Conservation (phyloP, 305 asterid genomes). For the Fraxinus paxiana region DNA sequence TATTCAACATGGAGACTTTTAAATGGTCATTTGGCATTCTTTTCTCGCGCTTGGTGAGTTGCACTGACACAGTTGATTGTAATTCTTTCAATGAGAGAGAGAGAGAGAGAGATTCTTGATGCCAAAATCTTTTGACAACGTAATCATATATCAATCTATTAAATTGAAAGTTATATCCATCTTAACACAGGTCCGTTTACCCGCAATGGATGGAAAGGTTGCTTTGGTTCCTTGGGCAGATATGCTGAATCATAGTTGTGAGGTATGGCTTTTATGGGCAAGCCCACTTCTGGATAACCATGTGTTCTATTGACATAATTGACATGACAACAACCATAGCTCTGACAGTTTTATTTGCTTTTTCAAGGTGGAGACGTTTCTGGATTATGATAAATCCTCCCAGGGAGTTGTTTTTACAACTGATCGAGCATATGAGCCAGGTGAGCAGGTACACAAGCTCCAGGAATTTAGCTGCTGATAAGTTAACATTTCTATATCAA, state of each 20-base stretch:
- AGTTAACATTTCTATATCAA: constrained; percentile 8
- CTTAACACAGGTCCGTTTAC: constrained; percentile 66
- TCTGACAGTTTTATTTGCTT: constrained; percentile 24
- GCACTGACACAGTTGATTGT: neutral
- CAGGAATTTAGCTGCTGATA: constrained; percentile 14
- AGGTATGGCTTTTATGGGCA: constrained; percentile 37
- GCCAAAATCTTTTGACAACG: neutral
- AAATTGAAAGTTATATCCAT: neutral
- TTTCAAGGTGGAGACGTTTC: constrained; percentile 76
- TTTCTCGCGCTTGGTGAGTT: constrained; percentile 92
- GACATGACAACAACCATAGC: constrained; percentile 18
- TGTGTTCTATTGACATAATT: constrained; percentile 6
- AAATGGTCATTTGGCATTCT: constrained; percentile 93
- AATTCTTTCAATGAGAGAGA: neutral
- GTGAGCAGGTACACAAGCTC: constrained; percentile 88
- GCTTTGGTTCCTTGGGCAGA: constrained; percentile 99
- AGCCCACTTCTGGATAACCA: constrained; percentile 6
- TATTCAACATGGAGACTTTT: constrained; percentile 75
- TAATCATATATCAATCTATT: neutral
- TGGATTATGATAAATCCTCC: constrained; percentile 83
- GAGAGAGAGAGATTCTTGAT: neutral
- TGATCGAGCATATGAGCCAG: constrained; percentile 91
- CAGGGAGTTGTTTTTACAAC: constrained; percentile 87
- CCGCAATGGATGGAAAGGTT: constrained; percentile 83
- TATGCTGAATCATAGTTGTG: constrained; percentile 90